Evolutionary conservation across 164 flowering plant species (phyloP), one percentile per base, ranked within the genome.

Genomic region (Macadamia tetraphylla): DNA sequence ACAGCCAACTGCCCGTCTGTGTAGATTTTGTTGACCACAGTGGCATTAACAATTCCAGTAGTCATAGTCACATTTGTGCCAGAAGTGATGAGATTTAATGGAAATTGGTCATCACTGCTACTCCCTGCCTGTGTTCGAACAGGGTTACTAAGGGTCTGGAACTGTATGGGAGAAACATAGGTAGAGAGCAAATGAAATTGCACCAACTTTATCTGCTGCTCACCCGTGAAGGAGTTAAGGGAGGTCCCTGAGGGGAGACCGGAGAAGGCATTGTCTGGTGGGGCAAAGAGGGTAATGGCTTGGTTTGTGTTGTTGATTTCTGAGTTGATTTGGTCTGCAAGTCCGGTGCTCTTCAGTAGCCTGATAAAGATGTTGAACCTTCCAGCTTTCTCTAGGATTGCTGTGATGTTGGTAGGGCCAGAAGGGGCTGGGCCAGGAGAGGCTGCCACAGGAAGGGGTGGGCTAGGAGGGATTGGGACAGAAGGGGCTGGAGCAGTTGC

Each of bases 71-170:
- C 94, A 29, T 75, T 76, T 67, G 72, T 88, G 23, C 89, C 94
- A 0, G 79, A 60, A 3, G 90, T 83, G 9, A 91, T 89, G 23
- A 95, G 79, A 70, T 89, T 92, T 11, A 95, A 71, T 0, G 89
- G 92, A 40, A 79, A 89, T 69, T 74, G 75, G 0, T 81, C 84
- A 3, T 67, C 58, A n/a, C 56, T 62, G 58, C 71, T 74, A 70
- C 79, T 72, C 11, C 97, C 95, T 4, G 98, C 98, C 55, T 88
- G 92, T 1, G 99, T 92, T 14, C 90, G 60, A 23, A 92, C 57
- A 0, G 98, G 99, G 70, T 94, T 94, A 77, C 90, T 92, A 11
- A 83, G 82, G 0, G 96, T 92, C 60, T 90, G 94, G 55, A 51
- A 9, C 13, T 51, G 55, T 51, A 15, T 9, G 55, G 12, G 9